These are phyloP conservation scores for Ophiostoma montium DNA, from an alignment of 2,329 filamentous ascomycete genomes.

Conservation along the genomic window DNA sequence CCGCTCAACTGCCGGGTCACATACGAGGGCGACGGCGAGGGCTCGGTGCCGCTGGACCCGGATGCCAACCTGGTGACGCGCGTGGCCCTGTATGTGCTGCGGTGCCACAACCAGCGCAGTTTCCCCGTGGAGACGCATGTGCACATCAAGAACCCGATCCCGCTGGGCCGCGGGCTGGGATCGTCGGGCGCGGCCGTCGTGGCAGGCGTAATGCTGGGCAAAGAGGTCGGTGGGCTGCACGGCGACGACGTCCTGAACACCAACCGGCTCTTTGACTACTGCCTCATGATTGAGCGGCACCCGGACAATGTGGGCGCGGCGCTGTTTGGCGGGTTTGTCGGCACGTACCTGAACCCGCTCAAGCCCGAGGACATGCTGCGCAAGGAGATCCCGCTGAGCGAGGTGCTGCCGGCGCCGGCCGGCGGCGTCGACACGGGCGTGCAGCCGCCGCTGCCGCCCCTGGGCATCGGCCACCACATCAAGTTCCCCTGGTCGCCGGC, in stretches of 20 bases:
- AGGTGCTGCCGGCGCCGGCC: constrained; percentile 80
- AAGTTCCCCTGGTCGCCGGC: constrained; percentile 88
- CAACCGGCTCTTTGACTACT: constrained; percentile 84
- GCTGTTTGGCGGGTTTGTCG: constrained; percentile 90
- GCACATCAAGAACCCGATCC: constrained; percentile 92
- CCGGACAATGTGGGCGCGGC: constrained; percentile 92
- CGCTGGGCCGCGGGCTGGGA: constrained; percentile 81
- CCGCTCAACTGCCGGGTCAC: constrained; percentile 79
- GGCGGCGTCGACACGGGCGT: constrained; percentile 84
- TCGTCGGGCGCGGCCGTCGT: constrained; percentile 93
- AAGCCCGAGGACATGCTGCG: constrained; percentile 78
- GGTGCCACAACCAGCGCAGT: constrained; percentile 73
- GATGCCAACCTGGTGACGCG: constrained; percentile 86
- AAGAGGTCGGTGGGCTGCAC: constrained; percentile 69
- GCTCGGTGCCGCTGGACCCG: constrained; percentile 68
- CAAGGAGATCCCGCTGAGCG: constrained; percentile 84
- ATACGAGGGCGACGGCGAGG: constrained; percentile 66
- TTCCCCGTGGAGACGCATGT: constrained; percentile 83
- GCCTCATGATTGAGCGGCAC: constrained; percentile 92
- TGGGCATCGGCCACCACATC: constrained; percentile 90
- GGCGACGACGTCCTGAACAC: constrained; percentile 59
- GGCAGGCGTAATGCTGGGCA: constrained; percentile 83
- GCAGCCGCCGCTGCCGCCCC: constrained; percentile 73
- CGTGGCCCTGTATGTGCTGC: constrained; percentile 84
- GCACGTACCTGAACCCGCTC: constrained; percentile 88